Evolutionary conservation across 768 basidiomycete genomes (phyloP).

Genomic region (Russula olivacea): DNA sequence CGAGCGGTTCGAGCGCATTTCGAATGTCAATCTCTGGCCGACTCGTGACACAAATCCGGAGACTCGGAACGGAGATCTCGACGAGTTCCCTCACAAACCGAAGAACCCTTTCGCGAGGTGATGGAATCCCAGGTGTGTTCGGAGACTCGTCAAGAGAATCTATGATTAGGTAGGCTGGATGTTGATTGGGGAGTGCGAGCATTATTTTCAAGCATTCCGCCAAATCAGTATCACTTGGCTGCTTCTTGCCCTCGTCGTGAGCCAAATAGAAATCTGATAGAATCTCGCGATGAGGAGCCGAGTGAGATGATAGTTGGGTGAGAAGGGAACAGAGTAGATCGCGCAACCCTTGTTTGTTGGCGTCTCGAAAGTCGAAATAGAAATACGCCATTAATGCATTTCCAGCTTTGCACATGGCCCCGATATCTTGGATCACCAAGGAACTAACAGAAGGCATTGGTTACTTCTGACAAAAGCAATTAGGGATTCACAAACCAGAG

Average conservation of each 20-base stretch:
- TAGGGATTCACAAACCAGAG: not conserved
- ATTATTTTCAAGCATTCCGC: not conserved
- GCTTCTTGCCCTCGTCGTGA: not conserved
- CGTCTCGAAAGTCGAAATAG: not conserved
- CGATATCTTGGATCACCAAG: not conserved
- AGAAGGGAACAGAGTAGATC: not conserved
- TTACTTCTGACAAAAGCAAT: not conserved
- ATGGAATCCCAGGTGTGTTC: not conserved
- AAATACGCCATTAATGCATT: not conserved
- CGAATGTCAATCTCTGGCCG: not conserved
- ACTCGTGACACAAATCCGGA: not conserved
- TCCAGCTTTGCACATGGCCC: not conserved
- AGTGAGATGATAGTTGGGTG: not conserved
- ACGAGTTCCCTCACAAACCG: not conserved
- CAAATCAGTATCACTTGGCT: not conserved
- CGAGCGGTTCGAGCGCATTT: not conserved
- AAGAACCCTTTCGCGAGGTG: not conserved
- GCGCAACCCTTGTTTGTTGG: not conserved
- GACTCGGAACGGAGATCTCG: not conserved
- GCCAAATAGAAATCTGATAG: not conserved
- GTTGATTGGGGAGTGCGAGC: not conserved
- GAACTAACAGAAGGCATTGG: not conserved
- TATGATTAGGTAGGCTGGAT: not conserved
- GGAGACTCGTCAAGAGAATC: constrained; percentile 1
- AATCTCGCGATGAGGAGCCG: not conserved